Evolutionary conservation across 2,329 filamentous ascomycete species (phyloP).

Genomic region (Phaeosphaeria sp.): DNA sequence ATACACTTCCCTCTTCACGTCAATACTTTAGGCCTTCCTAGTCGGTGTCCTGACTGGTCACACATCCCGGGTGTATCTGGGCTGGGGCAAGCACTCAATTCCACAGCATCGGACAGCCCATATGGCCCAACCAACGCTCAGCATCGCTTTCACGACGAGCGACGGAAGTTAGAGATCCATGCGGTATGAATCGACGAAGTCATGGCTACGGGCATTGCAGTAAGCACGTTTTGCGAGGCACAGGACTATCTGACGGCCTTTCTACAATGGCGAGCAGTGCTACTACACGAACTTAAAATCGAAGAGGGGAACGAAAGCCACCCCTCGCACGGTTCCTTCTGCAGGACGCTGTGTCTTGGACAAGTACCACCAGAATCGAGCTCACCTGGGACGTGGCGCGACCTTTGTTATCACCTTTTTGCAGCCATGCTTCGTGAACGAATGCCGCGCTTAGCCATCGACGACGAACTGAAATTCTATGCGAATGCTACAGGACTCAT

Average conservation of each 20-base stretch:
- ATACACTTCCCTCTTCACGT: constrained; percentile 42
- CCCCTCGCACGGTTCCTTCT: constrained; percentile 35
- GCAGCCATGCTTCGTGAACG: constrained; percentile 20
- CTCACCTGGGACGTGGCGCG: constrained; percentile 6
- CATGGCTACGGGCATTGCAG: constrained; percentile 29
- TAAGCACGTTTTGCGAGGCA: constrained; percentile 33
- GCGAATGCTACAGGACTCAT: constrained; percentile 4
- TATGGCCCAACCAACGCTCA: constrained; percentile 14
- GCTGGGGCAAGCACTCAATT: constrained; percentile 20
- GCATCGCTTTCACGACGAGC: constrained; percentile 29
- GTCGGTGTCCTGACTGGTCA: constrained; percentile 50
- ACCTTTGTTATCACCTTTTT: constrained; percentile 24
- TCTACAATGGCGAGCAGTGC: constrained; percentile 44
- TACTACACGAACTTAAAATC: constrained; percentile 21
- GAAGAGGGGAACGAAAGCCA: constrained; percentile 3
- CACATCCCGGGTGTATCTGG: constrained; percentile 25
- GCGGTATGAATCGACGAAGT: constrained; percentile 41
- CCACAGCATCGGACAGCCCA: constrained; percentile 18
- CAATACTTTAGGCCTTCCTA: constrained; percentile 35
- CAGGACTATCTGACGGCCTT: constrained; percentile 48
- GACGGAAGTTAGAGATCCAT: constrained; percentile 36
- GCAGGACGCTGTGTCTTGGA: constrained; percentile 37
- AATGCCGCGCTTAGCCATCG: constrained; percentile 20
- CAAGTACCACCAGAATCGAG: constrained; percentile 16
- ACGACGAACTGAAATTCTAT: constrained; percentile 16